phyloP scores from a whole-genome alignment of 495 filamentous ascomycete species.

The Penicillium cosmopolitanum region DNA sequence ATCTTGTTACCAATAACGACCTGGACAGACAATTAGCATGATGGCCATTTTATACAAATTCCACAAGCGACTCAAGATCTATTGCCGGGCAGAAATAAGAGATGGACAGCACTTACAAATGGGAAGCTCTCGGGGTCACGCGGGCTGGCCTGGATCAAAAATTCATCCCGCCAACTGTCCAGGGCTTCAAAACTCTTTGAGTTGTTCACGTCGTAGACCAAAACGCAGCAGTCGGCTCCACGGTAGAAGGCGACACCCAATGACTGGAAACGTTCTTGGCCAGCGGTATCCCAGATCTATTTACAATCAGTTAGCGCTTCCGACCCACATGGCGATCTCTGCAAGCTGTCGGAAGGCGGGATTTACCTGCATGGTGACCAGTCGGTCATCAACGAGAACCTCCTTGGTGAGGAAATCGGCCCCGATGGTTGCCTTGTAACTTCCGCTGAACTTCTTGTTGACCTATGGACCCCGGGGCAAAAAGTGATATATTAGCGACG shows the following conservation, averaged over 20 bases:
- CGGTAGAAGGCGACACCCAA: slow-evolving; percentile 98
- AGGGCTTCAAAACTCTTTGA: slow-evolving; percentile 98
- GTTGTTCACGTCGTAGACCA: slow-evolving; percentile 99
- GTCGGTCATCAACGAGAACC: slow-evolving; percentile 93
- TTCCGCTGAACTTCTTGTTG: slow-evolving; percentile 99
- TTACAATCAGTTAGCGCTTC: slow-evolving; percentile 23
- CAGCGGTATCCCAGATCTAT: slow-evolving; percentile 97
- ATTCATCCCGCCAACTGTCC: slow-evolving; percentile 98
- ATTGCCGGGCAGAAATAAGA: not conserved
- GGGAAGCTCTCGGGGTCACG: slow-evolving; percentile 97
- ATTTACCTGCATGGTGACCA: slow-evolving; percentile 97
- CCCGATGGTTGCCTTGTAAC: slow-evolving; percentile 99
- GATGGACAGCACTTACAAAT: slow-evolving; percentile 66
- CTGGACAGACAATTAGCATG: slow-evolving; percentile 36
- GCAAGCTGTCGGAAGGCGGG: slow-evolving; percentile 1
- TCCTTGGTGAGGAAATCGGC: slow-evolving; percentile 99
- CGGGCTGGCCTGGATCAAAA: slow-evolving; percentile 95
- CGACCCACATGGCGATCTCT: not conserved
- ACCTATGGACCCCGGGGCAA: slow-evolving; percentile 61
- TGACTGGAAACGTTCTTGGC: slow-evolving; percentile 97
- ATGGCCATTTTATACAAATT: not conserved
- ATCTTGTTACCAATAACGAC: slow-evolving; percentile 98
- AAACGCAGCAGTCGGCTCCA: slow-evolving; percentile 96
- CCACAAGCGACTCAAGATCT: not conserved
- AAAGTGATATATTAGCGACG: slow-evolving; percentile 26